Evolutionary conservation across 805 yeast species (phyloP).

Genomic region (Wickerhamomyces hampshirensis): DNA sequence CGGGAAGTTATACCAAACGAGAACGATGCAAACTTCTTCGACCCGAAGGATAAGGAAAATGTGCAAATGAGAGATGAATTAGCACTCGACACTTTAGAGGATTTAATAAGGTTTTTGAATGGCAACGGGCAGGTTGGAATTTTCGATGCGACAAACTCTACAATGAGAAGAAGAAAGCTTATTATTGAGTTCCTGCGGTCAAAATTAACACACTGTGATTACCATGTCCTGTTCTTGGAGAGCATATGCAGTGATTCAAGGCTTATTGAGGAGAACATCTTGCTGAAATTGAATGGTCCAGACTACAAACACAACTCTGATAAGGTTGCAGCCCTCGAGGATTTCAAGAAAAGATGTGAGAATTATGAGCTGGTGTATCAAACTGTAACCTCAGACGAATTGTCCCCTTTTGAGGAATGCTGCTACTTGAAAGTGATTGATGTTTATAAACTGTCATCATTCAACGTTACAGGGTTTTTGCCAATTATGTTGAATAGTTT

Average conservation of each 20-base stretch:
- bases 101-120: slow-evolving; percentile 29
- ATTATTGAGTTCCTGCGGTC: slow-evolving; percentile 33
- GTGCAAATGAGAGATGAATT: slow-evolving; percentile 38
- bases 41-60: slow-evolving; percentile 30
- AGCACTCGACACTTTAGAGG: slow-evolving; percentile 42
- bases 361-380: slow-evolving; percentile 52
- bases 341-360: slow-evolving; percentile 40
- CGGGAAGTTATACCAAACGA: slow-evolving; percentile 26
- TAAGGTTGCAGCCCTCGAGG: slow-evolving; percentile 23
- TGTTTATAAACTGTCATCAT: slow-evolving; percentile 54
- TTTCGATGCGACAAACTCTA: slow-evolving; percentile 50
- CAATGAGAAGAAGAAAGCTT: slow-evolving; percentile 37
- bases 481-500: slow-evolving; percentile 18
- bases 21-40: slow-evolving; percentile 31
- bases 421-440: slow-evolving; percentile 61
- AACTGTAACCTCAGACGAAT: slow-evolving; percentile 37
- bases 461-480: slow-evolving; percentile 39
- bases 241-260: slow-evolving; percentile 27
- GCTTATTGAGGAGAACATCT: slow-evolving; percentile 27
- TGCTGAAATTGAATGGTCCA: slow-evolving; percentile 30
- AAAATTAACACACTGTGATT: slow-evolving; percentile 35
- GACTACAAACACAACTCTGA: slow-evolving; percentile 21
- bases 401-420: slow-evolving; percentile 36
- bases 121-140: slow-evolving; percentile 40
- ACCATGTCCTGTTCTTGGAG: slow-evolving; percentile 38